phyloP scores from a whole-genome alignment of 2,329 filamentous ascomycete species.

The Diplodia intermedia region DNA sequence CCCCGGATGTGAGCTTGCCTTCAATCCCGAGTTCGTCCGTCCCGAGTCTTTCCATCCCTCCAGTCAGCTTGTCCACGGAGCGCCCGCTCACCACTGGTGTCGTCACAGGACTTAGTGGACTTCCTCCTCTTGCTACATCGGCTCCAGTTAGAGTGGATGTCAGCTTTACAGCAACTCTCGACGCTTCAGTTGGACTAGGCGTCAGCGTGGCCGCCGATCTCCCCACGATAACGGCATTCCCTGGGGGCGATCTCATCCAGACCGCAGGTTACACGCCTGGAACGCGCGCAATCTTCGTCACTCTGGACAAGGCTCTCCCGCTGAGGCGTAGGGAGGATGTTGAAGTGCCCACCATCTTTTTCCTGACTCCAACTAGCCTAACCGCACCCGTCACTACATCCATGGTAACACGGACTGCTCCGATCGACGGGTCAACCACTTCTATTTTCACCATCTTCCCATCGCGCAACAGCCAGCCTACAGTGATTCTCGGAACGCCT shows the following conservation, averaged over 20 bases:
- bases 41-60: conserved; percentile 7
- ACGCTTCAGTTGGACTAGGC: conserved; percentile 6
- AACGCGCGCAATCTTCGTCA: neutral
- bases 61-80: conserved; percentile 1
- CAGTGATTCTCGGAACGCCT: conserved; percentile 20
- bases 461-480: neutral
- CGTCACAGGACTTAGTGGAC: neutral
- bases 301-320: neutral
- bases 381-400: neutral
- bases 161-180: neutral
- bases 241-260: neutral
- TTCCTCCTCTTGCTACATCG: neutral
- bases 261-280: conserved; percentile 22
- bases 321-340: neutral
- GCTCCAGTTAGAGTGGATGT: neutral
- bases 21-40: conserved; percentile 3
- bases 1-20: neutral
- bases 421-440: neutral
- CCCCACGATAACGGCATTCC: neutral
- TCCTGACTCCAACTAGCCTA: conserved; percentile 16
- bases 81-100: neutral
- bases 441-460: conserved; percentile 19
- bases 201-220: neutral
- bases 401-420: neutral
- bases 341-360: neutral